Conservation (phyloP, 2,329 filamentous ascomycete genomes). For the Tricladium varicosporioides region DNA sequence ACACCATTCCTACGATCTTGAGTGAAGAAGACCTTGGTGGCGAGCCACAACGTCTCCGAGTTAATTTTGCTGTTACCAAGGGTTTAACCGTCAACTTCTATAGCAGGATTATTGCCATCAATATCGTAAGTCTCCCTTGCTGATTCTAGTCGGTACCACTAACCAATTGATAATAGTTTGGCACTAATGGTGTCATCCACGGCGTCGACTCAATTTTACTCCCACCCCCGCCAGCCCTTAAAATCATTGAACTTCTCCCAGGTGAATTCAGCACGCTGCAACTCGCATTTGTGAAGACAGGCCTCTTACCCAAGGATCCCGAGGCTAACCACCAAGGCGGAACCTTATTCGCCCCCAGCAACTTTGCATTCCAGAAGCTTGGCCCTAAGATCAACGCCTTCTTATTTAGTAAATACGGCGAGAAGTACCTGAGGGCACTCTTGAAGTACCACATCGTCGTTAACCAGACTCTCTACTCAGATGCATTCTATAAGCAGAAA, state of each 20-base stretch:
- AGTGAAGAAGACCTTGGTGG: conserved; percentile 58
- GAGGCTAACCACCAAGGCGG: conserved; percentile 56
- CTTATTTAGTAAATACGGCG: conserved; percentile 75
- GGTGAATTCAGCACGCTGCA: conserved; percentile 75
- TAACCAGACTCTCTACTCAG: conserved; percentile 77
- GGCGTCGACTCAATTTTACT: conserved; percentile 72
- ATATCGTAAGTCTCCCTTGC: conserved; percentile 56
- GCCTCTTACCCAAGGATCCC: conserved; percentile 61
- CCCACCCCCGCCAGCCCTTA: conserved; percentile 65
- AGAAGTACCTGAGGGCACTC: conserved; percentile 73
- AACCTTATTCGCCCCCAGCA: conserved; percentile 79
- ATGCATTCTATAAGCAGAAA: conserved; percentile 66
- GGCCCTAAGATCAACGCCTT: conserved; percentile 75
- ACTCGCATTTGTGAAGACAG: conserved; percentile 72
- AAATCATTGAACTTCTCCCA: conserved; percentile 65
- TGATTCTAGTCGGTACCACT: background rate
- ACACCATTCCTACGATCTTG: conserved; percentile 72
- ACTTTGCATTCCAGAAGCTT: conserved; percentile 75
- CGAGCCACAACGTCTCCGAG: conserved; percentile 69
- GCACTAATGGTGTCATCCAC: conserved; percentile 80
- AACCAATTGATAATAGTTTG: conserved; percentile 46
- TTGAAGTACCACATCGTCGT: conserved; percentile 76
- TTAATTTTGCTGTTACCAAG: conserved; percentile 55
- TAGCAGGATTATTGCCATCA: conserved; percentile 63
- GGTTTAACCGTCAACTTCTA: conserved; percentile 77